Conservation (phyloP, 2,329 filamentous ascomycete genomes). For the Fusarium sp. region DNA sequence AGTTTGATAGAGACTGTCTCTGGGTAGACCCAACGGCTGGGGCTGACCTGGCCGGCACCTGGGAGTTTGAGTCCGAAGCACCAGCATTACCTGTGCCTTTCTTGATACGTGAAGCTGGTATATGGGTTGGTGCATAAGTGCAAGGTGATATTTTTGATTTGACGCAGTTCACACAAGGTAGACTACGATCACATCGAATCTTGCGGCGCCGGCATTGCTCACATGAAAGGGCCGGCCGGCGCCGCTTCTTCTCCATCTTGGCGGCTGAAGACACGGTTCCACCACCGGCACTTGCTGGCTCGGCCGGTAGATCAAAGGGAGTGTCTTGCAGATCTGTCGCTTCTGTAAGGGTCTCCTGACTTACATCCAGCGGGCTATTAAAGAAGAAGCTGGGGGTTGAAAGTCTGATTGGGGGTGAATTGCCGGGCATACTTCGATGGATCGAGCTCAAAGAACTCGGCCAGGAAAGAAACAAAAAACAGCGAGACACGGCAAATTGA, state of each 20-base stretch:
- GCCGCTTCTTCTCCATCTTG: slow-evolving; percentile 49
- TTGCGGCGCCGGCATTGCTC: slow-evolving; percentile 68
- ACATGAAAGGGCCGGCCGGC: slow-evolving; percentile 59
- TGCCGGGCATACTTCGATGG: slow-evolving; percentile 6
- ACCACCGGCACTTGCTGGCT: not conserved
- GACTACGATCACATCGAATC: slow-evolving; percentile 67
- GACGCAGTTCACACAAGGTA: slow-evolving; percentile 68
- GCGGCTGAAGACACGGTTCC: slow-evolving; percentile 10
- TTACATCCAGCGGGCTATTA: slow-evolving; percentile 14
- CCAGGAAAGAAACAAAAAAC: not conserved
- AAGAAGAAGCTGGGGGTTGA: slow-evolving; percentile 30
- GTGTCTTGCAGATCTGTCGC: not conserved
- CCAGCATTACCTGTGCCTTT: slow-evolving; percentile 17
- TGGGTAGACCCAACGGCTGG: slow-evolving; percentile 4
- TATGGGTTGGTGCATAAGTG: slow-evolving; percentile 56
- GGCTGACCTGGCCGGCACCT: slow-evolving; percentile 35
- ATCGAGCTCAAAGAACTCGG: not conserved
- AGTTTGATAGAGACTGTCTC: slow-evolving; percentile 1
- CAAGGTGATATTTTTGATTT: slow-evolving; percentile 64
- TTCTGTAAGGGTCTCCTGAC: not conserved
- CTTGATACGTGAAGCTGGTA: slow-evolving; percentile 42
- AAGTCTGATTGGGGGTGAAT: slow-evolving; percentile 15
- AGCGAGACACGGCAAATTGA: slow-evolving; percentile 21
- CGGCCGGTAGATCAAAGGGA: not conserved
- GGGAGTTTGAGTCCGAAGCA: slow-evolving; percentile 5